Base-by-base conservation (phyloP, 306 rosid species). In the Begonia masoniana region DNA sequence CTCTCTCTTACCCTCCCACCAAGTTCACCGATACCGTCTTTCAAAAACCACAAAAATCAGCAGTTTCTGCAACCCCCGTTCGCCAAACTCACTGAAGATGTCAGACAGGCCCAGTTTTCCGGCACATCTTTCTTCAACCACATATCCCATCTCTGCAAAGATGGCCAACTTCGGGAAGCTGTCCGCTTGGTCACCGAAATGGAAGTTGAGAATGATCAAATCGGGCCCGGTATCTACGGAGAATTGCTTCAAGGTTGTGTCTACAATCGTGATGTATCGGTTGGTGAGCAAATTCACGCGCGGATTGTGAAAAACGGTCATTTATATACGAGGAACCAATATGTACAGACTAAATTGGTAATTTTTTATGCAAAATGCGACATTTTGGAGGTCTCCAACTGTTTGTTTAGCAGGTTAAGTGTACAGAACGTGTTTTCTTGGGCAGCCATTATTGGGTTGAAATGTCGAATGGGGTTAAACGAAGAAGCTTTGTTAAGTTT, bases 221-320 rank as follows among this genome's bases (percentile, higher is more conserved):
- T 61, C 8, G 84, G 78, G 19, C 84, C 81, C 4, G 78, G 62
- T 71, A 43, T 84, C 2, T 85, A 74, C 58, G 87, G 87, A 0
- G 82, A 76, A 52, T 80, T 88, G 15, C 94, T 88, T 14, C 97
- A 88, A 64, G 84, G 78, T 13, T 84, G 95, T 59, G 86, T 88
- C 43, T 72, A 74, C 71, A 75, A 75, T 15, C 74, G 95, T 48
- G 84, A 67, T 59, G 80, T 88, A 45, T 70, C 56, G 2, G 46
- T 71, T 13, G 97, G 88, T 36, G 76, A 59, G 72, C 95, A 89
- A 68, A 62, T 89, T 64, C 97, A 85, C 59, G 75, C 79, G 3
- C 78, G 71, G 13, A 43, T 89, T 35, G 62, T 85, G 13, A 82
- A 89, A 68, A 74, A 36, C 23, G 88, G 95, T 7, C 62, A 68